Conservation (phyloP, 768 basidiomycete species). For the Kwoniella sp. region DNA sequence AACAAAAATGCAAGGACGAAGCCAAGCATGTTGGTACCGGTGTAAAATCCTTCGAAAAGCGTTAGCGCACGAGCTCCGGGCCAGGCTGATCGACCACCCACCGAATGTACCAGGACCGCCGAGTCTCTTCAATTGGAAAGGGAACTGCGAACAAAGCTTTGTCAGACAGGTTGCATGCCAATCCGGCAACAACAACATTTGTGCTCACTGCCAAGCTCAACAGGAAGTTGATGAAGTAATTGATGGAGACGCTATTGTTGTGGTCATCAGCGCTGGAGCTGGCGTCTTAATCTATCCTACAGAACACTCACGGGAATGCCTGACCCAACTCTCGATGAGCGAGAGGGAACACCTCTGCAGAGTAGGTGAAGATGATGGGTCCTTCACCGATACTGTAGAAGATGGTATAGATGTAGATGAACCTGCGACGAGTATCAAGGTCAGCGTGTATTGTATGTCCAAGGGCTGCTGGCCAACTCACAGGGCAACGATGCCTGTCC, state of each 20-base stretch:
- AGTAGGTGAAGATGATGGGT: constrained; percentile 79
- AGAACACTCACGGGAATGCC: constrained; percentile 73
- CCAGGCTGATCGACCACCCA: constrained; percentile 61
- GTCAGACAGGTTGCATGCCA: constrained; percentile 58
- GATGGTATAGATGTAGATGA: constrained; percentile 52
- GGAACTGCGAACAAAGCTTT: not conserved
- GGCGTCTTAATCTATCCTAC: constrained; percentile 62
- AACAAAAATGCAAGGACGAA: constrained; percentile 64
- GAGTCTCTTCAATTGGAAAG: constrained; percentile 61
- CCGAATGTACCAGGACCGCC: constrained; percentile 72
- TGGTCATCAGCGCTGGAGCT: not conserved
- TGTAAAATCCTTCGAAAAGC: constrained; percentile 38
- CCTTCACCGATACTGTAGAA: constrained; percentile 63
- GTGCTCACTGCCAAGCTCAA: constrained; percentile 26
- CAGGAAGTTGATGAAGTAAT: constrained; percentile 43
- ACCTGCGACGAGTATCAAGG: constrained; percentile 28
- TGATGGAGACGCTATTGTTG: constrained; percentile 27
- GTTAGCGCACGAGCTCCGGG: not conserved
- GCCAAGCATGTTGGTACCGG: constrained; percentile 51
- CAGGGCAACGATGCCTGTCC: constrained; percentile 58
- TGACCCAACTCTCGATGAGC: constrained; percentile 79
- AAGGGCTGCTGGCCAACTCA: not conserved
- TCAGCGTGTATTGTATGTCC: not conserved
- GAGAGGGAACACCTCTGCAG: constrained; percentile 88
- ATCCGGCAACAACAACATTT: no score